Conservation (phyloP, 257 asterid species). For the Primulina tabacum region DNA sequence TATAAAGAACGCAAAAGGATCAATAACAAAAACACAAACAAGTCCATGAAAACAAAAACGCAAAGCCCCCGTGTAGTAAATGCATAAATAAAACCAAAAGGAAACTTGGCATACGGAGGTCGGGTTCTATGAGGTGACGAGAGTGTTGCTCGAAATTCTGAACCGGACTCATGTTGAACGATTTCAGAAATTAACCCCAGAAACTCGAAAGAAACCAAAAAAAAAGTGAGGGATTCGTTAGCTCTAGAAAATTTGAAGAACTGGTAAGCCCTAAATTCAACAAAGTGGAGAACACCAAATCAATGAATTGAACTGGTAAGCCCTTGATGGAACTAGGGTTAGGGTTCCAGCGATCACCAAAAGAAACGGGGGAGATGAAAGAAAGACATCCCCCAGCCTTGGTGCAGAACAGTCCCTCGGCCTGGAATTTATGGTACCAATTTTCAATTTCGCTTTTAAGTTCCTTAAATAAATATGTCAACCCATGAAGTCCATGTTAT, state of each 20-base stretch:
- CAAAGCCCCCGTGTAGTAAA: neutral
- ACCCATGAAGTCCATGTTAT: neutral
- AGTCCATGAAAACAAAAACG: neutral
- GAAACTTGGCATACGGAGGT: slow-evolving; percentile 50
- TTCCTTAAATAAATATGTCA: too few species aligned
- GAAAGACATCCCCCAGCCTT: neutral
- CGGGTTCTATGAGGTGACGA: slow-evolving; percentile 69
- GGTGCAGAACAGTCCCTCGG: neutral
- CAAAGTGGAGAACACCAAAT: slow-evolving; percentile 1
- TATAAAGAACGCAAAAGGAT: neutral
- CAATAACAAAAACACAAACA: slow-evolving; percentile 16
- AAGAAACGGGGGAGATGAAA: neutral
- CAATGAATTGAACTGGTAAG: neutral
- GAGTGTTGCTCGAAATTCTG: slow-evolving; percentile 96
- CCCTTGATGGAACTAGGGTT: slow-evolving; percentile 16
- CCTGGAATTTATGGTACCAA: neutral
- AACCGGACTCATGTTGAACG: slow-evolving; percentile 71
- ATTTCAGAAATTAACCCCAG: slow-evolving; percentile 19
- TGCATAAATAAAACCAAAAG: neutral
- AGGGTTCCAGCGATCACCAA: slow-evolving; percentile 26
- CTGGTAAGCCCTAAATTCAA: slow-evolving; percentile 1
- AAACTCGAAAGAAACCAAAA: neutral
- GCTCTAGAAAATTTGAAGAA: slow-evolving; percentile 13
- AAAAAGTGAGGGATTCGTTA: slow-evolving; percentile 23
- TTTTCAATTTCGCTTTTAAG: neutral